Evolutionary conservation across 1,284 basidiomycete species (phyloP), one percentile per base, ranked within the genome.

Genomic region (Ceratobasidium sp.): DNA sequence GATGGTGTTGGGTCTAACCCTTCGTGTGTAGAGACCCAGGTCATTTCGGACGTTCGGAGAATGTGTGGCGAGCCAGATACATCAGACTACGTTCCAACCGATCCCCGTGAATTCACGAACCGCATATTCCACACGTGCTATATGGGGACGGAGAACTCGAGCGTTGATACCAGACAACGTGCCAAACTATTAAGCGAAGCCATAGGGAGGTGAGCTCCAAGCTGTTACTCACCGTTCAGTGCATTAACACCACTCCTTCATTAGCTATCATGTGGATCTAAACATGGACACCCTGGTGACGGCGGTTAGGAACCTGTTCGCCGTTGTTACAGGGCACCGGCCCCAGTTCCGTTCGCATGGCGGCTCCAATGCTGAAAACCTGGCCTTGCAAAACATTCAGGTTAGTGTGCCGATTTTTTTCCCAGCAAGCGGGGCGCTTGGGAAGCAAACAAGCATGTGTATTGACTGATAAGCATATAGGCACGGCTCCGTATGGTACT

Each of bases 61-160:
- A 97, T 99, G 76, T 88, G 86, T 0, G 94, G 95, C 21, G 94
- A 96, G 79, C 86, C 91, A 0, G 89, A 90, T 61, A 88, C 87
- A 75, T 96, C 94, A 4, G 82, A 81, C 0, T 99, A 98, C 81
- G 79, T 94, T 28, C 98, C 97, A 0, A 85, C 86, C 0, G 94
- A 98, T 79, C 89, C 96, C 0, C 87, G 86, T 73, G 98, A 98
- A 79, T 95, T 98, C 76, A 89, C 90, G 57, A 85, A 85, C 72
- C 87, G 95, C 38, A 90, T 98, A 73, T 98, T 99, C 85, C 95
- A 98, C 80, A 98, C 97, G 0, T 98, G 95, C 82, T 99, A 98
- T 82, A 99, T 99, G 98, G 97, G 97, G 13, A 99, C 97, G 0
- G 93, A 96, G 80, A 97, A 99, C 81, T 98, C 95, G 11, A 94